These are phyloP conservation scores for Raphanus hybrid DNA, from an alignment of 441 rosid genomes.

Conservation along the genomic window DNA sequence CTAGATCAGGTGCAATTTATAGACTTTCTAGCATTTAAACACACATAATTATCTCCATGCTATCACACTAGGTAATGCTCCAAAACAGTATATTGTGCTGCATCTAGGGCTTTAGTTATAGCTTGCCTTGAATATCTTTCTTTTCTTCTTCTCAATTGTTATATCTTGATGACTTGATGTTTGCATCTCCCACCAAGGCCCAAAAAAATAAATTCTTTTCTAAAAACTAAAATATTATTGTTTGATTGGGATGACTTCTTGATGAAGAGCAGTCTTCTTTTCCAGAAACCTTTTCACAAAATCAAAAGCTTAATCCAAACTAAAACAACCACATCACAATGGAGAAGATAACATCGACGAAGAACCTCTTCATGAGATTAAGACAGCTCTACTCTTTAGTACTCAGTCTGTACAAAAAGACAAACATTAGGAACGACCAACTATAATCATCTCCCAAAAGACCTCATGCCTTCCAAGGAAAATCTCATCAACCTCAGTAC, in stretches of 20 bases:
- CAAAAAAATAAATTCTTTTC: neutral
- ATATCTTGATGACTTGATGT: neutral
- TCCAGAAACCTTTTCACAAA: conserved; percentile 21
- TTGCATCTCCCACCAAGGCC: neutral
- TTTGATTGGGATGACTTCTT: neutral
- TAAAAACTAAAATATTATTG: conserved; percentile 2
- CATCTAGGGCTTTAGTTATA: neutral
- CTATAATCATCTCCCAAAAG: conserved; percentile 23
- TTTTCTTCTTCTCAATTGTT: conserved; percentile 2
- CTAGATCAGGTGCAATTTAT: conserved; percentile 9
- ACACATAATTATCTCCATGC: neutral
- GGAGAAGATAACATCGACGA: conserved; percentile 19
- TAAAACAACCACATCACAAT: conserved; percentile 6
- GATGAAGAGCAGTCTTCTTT: conserved; percentile 16
- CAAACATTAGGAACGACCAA: conserved; percentile 17
- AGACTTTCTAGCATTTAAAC: conserved; percentile 19
- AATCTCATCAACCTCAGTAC: too few species aligned
- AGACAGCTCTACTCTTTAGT: conserved; percentile 31
- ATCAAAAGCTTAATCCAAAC: conserved; percentile 32
- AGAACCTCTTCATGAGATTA: conserved; percentile 26
- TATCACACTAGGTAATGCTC: neutral
- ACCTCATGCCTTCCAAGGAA: conserved; percentile 74
- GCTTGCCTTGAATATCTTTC: neutral
- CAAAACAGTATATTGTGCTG: neutral
- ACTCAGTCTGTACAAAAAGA: conserved; percentile 33